phyloP scores from a whole-genome alignment of 129 eudicot species.

The Pulicaria dysenterica region DNA sequence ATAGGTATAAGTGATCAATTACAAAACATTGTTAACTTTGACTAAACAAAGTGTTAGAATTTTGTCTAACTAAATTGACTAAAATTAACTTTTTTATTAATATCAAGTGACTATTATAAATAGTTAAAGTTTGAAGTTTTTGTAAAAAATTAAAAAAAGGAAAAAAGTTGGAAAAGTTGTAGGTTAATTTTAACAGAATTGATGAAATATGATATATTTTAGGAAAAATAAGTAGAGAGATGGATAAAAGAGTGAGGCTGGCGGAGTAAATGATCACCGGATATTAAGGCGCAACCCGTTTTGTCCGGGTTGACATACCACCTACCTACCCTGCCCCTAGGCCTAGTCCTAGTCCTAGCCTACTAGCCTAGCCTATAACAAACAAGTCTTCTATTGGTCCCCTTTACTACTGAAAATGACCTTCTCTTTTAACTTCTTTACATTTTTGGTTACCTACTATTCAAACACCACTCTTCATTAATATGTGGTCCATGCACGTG shows the following conservation, averaged over 20 bases:
- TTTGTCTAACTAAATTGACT: too few species aligned
- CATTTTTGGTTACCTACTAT: conserved; percentile 29
- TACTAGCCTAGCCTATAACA: conserved; percentile 24
- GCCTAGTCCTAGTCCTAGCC: not conserved
- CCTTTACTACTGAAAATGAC: conserved; percentile 39
- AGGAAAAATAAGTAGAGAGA: not conserved
- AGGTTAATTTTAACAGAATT: too few species aligned
- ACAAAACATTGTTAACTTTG: too few species aligned
- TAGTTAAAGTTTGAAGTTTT: too few species aligned
- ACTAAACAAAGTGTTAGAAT: too few species aligned
- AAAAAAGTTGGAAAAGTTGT: too few species aligned
- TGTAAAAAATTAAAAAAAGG: too few species aligned
- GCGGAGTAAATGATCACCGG: conserved; percentile 36
- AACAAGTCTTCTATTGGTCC: conserved; percentile 51
- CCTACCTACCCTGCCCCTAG: not conserved
- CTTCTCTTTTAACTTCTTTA: conserved; percentile 19
- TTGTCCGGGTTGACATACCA: conserved; percentile 57
- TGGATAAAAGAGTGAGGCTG: conserved; percentile 27
- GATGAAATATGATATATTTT: too few species aligned
- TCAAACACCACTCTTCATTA: not conserved
- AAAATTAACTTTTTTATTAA: too few species aligned
- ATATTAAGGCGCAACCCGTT: conserved; percentile 69
- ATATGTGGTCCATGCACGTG: conserved; percentile 16
- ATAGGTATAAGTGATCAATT: too few species aligned
- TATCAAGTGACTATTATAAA: too few species aligned